Conservation (phyloP, 2,329 filamentous ascomycete species). For the Thermomyces lanuginosus region DNA sequence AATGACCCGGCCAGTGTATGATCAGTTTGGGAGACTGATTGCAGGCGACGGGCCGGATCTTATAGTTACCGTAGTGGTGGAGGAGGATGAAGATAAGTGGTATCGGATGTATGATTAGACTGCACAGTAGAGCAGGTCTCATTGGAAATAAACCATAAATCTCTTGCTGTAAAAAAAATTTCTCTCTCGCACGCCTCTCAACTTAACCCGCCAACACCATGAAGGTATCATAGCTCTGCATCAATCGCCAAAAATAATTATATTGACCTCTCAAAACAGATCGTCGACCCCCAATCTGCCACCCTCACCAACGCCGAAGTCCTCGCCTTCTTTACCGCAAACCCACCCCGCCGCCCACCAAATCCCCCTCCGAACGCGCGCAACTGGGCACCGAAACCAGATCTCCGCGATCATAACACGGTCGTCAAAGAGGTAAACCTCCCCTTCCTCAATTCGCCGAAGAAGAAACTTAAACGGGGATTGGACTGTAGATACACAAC, state of each 20-base stretch:
- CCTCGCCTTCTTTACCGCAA: conserved; percentile 24
- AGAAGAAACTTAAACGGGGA: too few relatives aligned
- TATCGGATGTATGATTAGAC: too few relatives aligned
- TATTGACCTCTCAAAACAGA: conserved; percentile 1
- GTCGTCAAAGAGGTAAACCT: conserved; percentile 29
- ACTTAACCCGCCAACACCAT: too few relatives aligned
- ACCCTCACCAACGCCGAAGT: conserved; percentile 26
- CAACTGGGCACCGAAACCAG: conserved; percentile 25
- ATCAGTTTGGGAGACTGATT: conserved; percentile 22
- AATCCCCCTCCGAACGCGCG: conserved; percentile 22
- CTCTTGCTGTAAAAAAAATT: too few relatives aligned
- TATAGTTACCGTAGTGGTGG: conserved; percentile 5
- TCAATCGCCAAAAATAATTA: background rate
- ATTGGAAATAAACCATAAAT: too few relatives aligned
- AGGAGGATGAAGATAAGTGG: conserved; percentile 5
- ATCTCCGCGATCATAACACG: conserved; percentile 30
- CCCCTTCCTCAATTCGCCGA: background rate
- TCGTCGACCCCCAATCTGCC: conserved; percentile 8
- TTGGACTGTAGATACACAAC: conserved; percentile 23
- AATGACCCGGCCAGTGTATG: conserved; percentile 20
- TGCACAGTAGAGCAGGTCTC: too few relatives aligned
- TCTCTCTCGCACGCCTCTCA: too few relatives aligned
- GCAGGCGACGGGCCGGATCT: conserved; percentile 16
- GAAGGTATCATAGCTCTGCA: too few relatives aligned
- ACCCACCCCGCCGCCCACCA: conserved; percentile 24